Evolutionary conservation across 1,284 basidiomycete genomes (phyloP).

Genomic region (Ganoderma sinense): DNA sequence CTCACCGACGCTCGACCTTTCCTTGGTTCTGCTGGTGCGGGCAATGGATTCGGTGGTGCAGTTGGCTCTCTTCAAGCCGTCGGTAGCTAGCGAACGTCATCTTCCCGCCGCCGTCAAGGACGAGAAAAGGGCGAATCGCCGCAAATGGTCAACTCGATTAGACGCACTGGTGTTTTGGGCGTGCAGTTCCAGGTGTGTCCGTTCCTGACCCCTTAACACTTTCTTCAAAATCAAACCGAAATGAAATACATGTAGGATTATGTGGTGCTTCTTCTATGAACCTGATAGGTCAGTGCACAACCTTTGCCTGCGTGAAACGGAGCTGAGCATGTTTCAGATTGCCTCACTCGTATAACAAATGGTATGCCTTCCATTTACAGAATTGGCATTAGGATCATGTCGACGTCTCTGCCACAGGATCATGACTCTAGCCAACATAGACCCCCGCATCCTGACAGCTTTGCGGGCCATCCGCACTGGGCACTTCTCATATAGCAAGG

Average conservation of each 20-base stretch:
- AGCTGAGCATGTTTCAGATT: constrained; percentile 50
- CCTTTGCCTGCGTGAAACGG: not conserved
- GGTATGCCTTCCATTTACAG: constrained; percentile 42
- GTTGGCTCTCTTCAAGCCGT: constrained; percentile 48
- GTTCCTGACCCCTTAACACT: not conserved
- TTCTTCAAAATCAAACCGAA: not conserved
- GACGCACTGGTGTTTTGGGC: constrained; percentile 80
- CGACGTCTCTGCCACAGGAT: constrained; percentile 54
- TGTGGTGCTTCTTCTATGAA: constrained; percentile 86
- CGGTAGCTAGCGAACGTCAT: constrained; percentile 16
- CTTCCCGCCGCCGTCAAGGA: constrained; percentile 25
- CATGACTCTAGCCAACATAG: constrained; percentile 69
- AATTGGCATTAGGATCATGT: no score
- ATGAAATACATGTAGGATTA: constrained; percentile 58
- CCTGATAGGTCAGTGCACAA: constrained; percentile 61
- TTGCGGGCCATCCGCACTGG: constrained; percentile 61
- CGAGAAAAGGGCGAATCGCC: constrained; percentile 30
- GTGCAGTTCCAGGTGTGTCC: constrained; percentile 72
- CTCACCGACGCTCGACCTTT: constrained; percentile 73
- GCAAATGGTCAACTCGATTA: constrained; percentile 50
- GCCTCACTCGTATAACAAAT: constrained; percentile 76
- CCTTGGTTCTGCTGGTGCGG: constrained; percentile 71
- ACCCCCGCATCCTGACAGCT: constrained; percentile 60
- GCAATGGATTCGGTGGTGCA: constrained; percentile 71
- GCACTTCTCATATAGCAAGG: constrained; percentile 63